Conservation (phyloP, 75 land plant genomes). For the Cunninghamia lanceolata region DNA sequence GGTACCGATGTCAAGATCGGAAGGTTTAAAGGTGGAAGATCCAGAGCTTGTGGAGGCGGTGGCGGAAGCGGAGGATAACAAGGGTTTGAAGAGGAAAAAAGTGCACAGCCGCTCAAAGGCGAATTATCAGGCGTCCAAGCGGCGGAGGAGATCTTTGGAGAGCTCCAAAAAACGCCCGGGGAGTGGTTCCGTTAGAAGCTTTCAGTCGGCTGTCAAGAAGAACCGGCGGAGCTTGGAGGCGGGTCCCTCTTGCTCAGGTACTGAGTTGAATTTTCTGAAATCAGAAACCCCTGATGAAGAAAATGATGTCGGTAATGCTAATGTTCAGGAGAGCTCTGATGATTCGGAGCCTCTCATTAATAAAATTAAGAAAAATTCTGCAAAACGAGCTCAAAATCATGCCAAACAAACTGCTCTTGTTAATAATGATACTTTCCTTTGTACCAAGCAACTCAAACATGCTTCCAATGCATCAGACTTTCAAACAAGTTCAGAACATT, state of each 20-base stretch:
- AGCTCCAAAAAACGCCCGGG: not conserved
- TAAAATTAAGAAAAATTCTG: not conserved
- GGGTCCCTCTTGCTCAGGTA: not conserved
- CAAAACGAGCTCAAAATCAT: slow-evolving; percentile 4
- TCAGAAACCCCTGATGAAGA: not conserved
- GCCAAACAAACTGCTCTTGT: not conserved
- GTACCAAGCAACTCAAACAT: not conserved
- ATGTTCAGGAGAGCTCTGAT: slow-evolving; percentile 1
- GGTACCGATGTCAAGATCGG: slow-evolving; percentile 14
- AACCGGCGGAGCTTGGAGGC: not conserved
- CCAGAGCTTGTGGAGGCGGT: not conserved
- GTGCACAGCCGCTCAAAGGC: not conserved
- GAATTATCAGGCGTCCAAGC: not conserved
- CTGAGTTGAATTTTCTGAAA: not conserved
- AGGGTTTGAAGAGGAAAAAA: not conserved
- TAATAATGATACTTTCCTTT: not conserved
- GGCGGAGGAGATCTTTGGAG: not conserved
- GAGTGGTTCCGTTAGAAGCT: not conserved
- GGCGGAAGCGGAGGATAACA: not conserved
- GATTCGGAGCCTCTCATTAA: slow-evolving; percentile 11
- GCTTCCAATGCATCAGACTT: not conserved
- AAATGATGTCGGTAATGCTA: not conserved
- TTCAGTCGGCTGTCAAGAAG: not conserved
- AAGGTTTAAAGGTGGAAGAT: slow-evolving; percentile 4
- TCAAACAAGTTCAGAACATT: no score